Base-by-base conservation (phyloP, 2,329 filamentous ascomycete genomes). In the Chaetomium globosum region DNA sequence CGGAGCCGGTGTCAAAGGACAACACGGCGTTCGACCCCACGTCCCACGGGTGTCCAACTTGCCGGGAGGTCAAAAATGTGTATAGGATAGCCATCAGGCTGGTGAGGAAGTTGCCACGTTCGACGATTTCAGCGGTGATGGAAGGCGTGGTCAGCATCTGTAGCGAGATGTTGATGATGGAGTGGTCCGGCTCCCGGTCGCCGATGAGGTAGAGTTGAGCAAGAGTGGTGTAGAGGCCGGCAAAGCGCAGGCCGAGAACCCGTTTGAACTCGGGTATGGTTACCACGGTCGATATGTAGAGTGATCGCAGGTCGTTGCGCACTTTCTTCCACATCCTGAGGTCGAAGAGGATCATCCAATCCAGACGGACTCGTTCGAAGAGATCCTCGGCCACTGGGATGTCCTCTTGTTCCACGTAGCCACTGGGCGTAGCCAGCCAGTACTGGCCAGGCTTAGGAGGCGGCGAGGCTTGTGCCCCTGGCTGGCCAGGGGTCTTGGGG, bases 111-210 rank as follows among this genome's bases (percentile, higher is more conserved):
- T 99, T 99, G 31, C 93, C 94, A 54, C 93, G 87, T 73, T 97
- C 91, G 9, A 99, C 92, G 58, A 98, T 91, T 77, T 99, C 96
- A 53, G 93, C 91, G 0, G 94, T 98, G 70, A 99, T 98, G 0
- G 94, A 96, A 1, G 95, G 93, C 0, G 95, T 97, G 0, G 95
- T 99, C 68, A 99, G 82, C 87, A 99, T 96, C 75, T 99, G 95
- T 33, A 98, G 81, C 4, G 94, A 98, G 46, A 99, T 86, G 74
- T 97, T 97, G 81, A 99, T 97, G 74, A 99, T 98, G 12, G 94
- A 98, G 77, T 98, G 94, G 74, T 99, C 95, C 2, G 95, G 95
- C 76, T 99, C 95, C 69, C 95, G 85, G 74, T 99, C 95, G 16
- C 94, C 94, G 69, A 99, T 95, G 33, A 99, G 85, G 75, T 98